These are phyloP conservation scores for Blastobotrys petasosporus DNA, from an alignment of 1,139 yeast genomes.

Conservation along the genomic window DNA sequence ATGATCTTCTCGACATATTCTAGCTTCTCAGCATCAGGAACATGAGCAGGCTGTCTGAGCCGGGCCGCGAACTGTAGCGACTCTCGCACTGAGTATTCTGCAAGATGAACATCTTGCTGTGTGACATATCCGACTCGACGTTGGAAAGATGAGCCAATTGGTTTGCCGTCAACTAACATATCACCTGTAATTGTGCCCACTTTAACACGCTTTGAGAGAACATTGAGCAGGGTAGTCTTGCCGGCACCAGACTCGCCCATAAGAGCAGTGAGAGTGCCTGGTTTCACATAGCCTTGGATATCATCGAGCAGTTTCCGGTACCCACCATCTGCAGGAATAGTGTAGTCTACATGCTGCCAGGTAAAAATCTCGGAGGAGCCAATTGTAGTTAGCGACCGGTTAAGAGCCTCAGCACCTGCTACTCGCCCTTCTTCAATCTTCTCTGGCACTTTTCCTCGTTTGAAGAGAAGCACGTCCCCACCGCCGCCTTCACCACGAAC, in stretches of 20 bases:
- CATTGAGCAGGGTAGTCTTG: conserved; percentile 54
- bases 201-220: conserved; percentile 50
- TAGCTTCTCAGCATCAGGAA: conserved; percentile 43
- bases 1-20: conserved; percentile 54
- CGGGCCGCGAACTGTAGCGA: conserved; percentile 54
- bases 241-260: conserved; percentile 70
- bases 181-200: conserved; percentile 57
- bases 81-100: conserved; percentile 53
- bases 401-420: background rate
- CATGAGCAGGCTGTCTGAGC: conserved; percentile 46
- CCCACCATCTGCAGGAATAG: conserved; percentile 23
- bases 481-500: conserved; percentile 36
- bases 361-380: no score
- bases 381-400: background rate
- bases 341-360: background rate
- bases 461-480: conserved; percentile 37
- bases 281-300: conserved; percentile 57
- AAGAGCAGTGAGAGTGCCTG: conserved; percentile 53
- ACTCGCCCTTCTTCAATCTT: conserved; percentile 21
- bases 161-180: conserved; percentile 52
- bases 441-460: conserved; percentile 43
- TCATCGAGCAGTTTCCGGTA: conserved; percentile 46
- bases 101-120: conserved; percentile 56
- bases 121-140: conserved; percentile 59
- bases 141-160: conserved; percentile 46